These are phyloP conservation scores for Cornus florida DNA, from an alignment of 148 eudicot species.

Conservation along the genomic window DNA sequence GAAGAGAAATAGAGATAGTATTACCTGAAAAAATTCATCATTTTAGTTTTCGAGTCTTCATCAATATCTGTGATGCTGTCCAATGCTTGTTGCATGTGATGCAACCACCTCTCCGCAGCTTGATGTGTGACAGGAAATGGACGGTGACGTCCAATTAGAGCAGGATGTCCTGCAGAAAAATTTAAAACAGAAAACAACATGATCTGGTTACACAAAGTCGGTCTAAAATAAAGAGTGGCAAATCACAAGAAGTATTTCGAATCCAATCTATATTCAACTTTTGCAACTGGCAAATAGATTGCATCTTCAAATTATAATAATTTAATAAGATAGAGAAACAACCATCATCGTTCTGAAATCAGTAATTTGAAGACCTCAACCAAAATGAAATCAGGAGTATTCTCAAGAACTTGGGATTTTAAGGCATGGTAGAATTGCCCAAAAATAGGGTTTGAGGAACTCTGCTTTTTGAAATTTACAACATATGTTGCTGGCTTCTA, in stretches of 20 bases:
- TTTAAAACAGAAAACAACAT: background rate
- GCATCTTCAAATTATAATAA: no score
- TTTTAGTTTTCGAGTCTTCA: slow-evolving; percentile 63
- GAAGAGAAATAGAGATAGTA: background rate
- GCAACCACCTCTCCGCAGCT: slow-evolving; percentile 94
- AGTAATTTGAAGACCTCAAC: background rate
- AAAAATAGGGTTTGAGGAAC: no score
- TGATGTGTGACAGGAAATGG: slow-evolving; percentile 83
- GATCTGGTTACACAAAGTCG: background rate
- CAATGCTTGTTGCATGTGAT: slow-evolving; percentile 83
- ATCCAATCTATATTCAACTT: background rate
- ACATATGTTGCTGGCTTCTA: background rate
- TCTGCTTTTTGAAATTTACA: background rate
- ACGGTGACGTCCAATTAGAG: slow-evolving; percentile 84
- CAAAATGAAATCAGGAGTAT: background rate
- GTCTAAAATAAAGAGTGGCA: background rate
- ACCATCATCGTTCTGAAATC: background rate
- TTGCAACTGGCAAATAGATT: no score
- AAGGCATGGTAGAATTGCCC: background rate
- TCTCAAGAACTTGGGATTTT: no score
- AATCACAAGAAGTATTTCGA: no score
- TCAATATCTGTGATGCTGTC: slow-evolving; percentile 64
- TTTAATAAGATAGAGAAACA: background rate
- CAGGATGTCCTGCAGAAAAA: slow-evolving; percentile 72
- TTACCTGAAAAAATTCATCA: slow-evolving; percentile 91